Evolutionary conservation across 371 early-diverging fungal species (phyloP).

Genomic region (Mucor indicus): DNA sequence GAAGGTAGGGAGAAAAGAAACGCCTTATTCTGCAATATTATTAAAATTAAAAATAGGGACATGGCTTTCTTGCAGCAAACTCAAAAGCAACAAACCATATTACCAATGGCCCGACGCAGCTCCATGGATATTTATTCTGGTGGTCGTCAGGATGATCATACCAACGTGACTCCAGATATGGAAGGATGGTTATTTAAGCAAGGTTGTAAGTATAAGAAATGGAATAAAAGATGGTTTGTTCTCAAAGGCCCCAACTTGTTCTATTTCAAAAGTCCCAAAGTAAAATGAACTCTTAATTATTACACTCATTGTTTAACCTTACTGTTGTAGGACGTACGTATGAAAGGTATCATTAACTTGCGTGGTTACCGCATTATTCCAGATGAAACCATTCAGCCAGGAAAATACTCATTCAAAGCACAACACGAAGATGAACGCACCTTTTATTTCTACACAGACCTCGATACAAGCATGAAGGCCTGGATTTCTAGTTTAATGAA

Average conservation of each 20-base stretch:
- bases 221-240: conserved; percentile 72
- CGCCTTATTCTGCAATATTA: background rate
- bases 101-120: conserved; percentile 16
- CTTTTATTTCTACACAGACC: conserved; percentile 61
- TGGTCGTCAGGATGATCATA: conserved; percentile 8
- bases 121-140: conserved; percentile 25
- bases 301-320: background rate
- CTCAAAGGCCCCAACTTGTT: conserved; percentile 61
- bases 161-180: conserved; percentile 51
- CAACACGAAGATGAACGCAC: conserved; percentile 57
- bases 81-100: conserved; percentile 3
- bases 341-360: conserved; percentile 54
- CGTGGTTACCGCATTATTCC: conserved; percentile 48
- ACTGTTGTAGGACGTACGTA: conserved; percentile 32
- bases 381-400: conserved; percentile 58
- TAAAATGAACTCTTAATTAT: conserved; percentile 4
- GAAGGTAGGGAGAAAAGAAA: background rate
- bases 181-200: conserved; percentile 69
- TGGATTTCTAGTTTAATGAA: conserved; percentile 69
- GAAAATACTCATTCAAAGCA: conserved; percentile 67
- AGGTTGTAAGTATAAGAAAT: conserved; percentile 61
- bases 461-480: conserved; percentile 37
- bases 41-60: background rate
- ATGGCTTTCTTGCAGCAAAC: background rate
- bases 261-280: conserved; percentile 64